Conservation (phyloP, 345 rosid genomes). For the Hibiscus mutabilis region DNA sequence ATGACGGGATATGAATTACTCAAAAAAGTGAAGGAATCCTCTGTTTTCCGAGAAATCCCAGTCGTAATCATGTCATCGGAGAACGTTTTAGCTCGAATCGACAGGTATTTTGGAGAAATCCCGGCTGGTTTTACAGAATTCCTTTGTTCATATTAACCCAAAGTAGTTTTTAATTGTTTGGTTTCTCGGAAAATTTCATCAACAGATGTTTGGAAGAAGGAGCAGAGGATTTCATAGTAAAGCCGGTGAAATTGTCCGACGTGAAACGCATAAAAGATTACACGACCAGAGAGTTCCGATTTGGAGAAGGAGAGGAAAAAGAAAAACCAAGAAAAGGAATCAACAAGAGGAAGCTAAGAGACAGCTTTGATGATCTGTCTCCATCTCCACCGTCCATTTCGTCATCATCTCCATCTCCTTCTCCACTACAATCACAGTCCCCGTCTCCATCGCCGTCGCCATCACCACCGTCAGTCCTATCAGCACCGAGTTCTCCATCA, state of each 20-base stretch:
- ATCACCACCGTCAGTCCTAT: background rate
- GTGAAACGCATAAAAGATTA: conserved; percentile 61
- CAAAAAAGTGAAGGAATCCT: conserved; percentile 82
- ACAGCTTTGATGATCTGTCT: conserved; percentile 24
- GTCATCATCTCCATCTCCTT: background rate
- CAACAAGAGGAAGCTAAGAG: conserved; percentile 57
- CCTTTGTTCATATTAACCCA: no score
- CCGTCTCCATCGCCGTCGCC: conserved; percentile 32
- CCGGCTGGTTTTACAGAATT: no score
- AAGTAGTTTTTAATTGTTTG: no score
- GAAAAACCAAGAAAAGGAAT: background rate
- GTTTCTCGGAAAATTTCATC: background rate
- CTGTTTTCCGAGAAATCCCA: conserved; percentile 63
- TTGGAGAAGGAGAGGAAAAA: background rate
- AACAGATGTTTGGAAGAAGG: conserved; percentile 91
- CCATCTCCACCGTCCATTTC: conserved; percentile 23
- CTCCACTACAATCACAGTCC: background rate
- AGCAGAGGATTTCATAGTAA: conserved; percentile 79
- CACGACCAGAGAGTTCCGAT: conserved; percentile 32
- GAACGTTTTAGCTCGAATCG: conserved; percentile 68
- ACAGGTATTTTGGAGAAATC: conserved; percentile 13
- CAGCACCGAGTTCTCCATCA: conserved; percentile 46
- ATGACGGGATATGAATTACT: conserved; percentile 97
- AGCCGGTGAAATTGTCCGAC: conserved; percentile 92
- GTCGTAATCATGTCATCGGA: conserved; percentile 98